Base-by-base conservation (phyloP, 208 protist genomes). In the Trypanosoma congolense region DNA sequence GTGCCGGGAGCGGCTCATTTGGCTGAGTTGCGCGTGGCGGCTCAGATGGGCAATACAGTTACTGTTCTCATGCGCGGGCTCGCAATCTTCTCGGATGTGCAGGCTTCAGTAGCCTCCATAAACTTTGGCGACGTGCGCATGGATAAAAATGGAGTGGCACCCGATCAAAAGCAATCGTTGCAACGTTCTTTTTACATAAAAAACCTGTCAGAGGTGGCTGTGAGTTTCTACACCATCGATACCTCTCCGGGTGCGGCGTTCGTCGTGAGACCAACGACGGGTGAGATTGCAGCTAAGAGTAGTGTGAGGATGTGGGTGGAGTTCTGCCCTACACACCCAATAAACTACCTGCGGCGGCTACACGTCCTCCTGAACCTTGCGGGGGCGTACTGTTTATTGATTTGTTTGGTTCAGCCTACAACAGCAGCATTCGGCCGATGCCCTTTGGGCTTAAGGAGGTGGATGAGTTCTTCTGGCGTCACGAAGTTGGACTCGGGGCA, bases 301-400 rank as follows among this genome's bases (percentile, higher is more conserved):
- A 70, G 48, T 1, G 54, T 75, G 25, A 62, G 70, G 56, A 55
- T 96, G 25, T 61, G 45, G 29, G 54, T 97, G 44, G 60, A 52
- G 38, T 97, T 96, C 60, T 25, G 61, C 30, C 93, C 93, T 6
- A 65, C 56, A 1, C 53, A 77, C 46, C 65, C 87, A 6, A 88
- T 88, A 38, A 87, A 95, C 54, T 96, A 96, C 61, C 75, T 93
- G 46, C 70, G 82, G 16, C 75, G 90, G n/a, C 61, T 96, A 30
- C 55, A 80, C 49, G 61, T 93, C 26, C 65, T 95, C 28, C 65
- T 86, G 3, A 48, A 80, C 48, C 59, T 86, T 19, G 64, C 69
- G 31, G 56, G 51, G 21, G 72, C 35, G 64, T 76, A 21, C 57
- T 94, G 1, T 73, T 65, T 44, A 61, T 96, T 14, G 88, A 97